A percentile compares a stretch with the other conserved stretches of the same genome.
phyloP scores from a whole-genome alignment of 371 early-diverging fungal species.

The Mortierella sp. region DNA sequence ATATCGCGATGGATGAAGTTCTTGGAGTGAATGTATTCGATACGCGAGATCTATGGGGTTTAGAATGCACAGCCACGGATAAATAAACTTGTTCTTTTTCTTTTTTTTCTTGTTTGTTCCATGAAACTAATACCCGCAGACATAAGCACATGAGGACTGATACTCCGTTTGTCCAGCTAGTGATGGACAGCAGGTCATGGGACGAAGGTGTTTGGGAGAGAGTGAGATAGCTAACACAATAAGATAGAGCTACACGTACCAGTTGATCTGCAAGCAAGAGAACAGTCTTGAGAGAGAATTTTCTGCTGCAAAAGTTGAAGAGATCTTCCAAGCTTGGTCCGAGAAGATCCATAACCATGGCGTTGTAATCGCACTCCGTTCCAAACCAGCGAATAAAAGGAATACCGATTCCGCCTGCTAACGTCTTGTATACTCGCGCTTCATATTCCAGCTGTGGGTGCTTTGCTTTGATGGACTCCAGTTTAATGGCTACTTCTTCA shows the following conservation, averaged over 20 bases:
- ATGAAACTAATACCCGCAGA: too few relatives aligned
- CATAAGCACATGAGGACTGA: too few relatives aligned
- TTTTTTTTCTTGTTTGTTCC: too few relatives aligned
- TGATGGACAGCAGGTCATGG: not conserved
- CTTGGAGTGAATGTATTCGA: conserved; percentile 98
- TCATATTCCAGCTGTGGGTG: conserved; percentile 99
- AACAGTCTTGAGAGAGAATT: conserved; percentile 99
- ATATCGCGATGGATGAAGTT: conserved; percentile 87
- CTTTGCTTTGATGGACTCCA: conserved; percentile 92
- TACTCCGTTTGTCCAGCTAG: not conserved
- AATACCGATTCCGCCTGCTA: conserved; percentile 96
- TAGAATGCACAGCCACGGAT: not conserved
- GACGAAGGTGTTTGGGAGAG: too few relatives aligned
- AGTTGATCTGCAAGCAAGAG: conserved; percentile 98
- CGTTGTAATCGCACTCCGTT: conserved; percentile 93
- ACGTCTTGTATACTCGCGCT: conserved; percentile 93
- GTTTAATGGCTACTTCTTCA: conserved; percentile 97
- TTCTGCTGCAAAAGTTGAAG: conserved; percentile 98
- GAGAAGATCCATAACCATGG: conserved; percentile 99
- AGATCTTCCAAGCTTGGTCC: conserved; percentile 99
- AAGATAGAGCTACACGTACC: conserved; percentile 65
- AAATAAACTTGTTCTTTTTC: not conserved
- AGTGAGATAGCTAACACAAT: not conserved
- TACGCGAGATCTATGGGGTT: conserved; percentile 84
- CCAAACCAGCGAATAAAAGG: conserved; percentile 97